Evolutionary conservation across 768 basidiomycete genomes (phyloP).

Genomic region (Phanerochaete sordida): DNA sequence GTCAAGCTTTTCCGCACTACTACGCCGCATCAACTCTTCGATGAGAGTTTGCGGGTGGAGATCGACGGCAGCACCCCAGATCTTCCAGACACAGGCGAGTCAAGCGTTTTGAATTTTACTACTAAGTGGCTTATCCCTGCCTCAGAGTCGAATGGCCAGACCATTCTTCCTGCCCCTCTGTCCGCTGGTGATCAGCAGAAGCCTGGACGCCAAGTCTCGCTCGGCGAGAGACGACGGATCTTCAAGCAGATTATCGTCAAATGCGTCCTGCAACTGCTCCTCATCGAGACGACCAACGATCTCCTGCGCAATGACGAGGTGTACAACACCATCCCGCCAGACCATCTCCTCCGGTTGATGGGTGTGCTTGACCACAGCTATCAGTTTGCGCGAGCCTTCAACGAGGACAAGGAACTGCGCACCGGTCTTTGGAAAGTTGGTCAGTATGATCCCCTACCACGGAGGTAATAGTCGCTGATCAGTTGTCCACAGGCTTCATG

Average conservation of each 20-base stretch:
- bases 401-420: slow-evolving; percentile 95
- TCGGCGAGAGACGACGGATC: slow-evolving; percentile 71
- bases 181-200: slow-evolving; percentile 60
- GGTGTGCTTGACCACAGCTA: slow-evolving; percentile 95
- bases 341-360: slow-evolving; percentile 91
- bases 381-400: slow-evolving; percentile 95
- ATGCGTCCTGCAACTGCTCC: slow-evolving; percentile 93
- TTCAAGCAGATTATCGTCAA: slow-evolving; percentile 99
- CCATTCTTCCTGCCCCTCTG: slow-evolving; percentile 85
- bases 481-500: slow-evolving; percentile 79
- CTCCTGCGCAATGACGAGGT: slow-evolving; percentile 89
- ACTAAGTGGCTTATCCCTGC: slow-evolving; percentile 11
- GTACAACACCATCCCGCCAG: slow-evolving; percentile 90
- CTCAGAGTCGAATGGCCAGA: slow-evolving; percentile 58
- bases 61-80: slow-evolving; percentile 61
- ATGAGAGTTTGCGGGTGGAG: slow-evolving; percentile 85
- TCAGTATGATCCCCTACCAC: no score
- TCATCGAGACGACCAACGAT: slow-evolving; percentile 97
- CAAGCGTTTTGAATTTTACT: no score
- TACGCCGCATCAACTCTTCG: slow-evolving; percentile 95
- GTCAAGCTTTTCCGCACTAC: slow-evolving; percentile 97
- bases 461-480: no score
- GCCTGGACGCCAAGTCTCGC: slow-evolving; percentile 47
- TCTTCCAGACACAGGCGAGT: slow-evolving; percentile 42
- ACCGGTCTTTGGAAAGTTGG: slow-evolving; percentile 99